phyloP scores from a whole-genome alignment of 805 yeast species.

The Zygoascus biomembranicola region DNA sequence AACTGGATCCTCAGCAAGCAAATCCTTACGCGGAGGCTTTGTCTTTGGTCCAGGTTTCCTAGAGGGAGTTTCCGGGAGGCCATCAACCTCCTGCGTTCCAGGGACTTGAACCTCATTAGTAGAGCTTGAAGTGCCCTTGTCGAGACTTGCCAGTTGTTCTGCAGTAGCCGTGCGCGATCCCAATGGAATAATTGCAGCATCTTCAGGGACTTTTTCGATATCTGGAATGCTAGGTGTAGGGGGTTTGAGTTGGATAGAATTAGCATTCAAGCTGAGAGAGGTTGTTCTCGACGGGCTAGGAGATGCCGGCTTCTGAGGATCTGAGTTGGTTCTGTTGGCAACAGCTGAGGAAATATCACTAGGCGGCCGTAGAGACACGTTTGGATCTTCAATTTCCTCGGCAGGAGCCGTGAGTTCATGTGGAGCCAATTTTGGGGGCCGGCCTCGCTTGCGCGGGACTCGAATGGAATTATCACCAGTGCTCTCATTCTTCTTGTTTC shows the following conservation, averaged over 20 bases:
- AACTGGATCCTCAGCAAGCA: background rate
- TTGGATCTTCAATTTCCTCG: background rate
- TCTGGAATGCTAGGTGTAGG: slow-evolving; percentile 2
- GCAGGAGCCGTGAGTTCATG: slow-evolving; percentile 1
- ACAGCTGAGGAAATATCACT: background rate
- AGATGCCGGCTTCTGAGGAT: slow-evolving; percentile 4
- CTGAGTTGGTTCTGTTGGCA: background rate
- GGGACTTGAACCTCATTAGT: background rate
- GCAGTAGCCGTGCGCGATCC: background rate
- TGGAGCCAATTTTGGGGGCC: background rate
- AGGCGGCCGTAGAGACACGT: background rate
- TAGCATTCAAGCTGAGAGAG: background rate
- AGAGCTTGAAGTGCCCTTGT: background rate
- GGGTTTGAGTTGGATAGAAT: background rate
- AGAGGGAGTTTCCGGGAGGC: background rate
- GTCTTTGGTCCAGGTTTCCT: background rate
- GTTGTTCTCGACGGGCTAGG: slow-evolving; percentile 2
- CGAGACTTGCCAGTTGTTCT: background rate
- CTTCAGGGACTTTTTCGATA: background rate
- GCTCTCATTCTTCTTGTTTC: background rate
- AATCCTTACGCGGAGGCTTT: background rate
- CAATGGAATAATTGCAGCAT: background rate
- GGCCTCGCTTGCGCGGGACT: background rate
- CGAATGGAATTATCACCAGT: background rate
- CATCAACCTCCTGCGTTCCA: background rate